Conservation (phyloP, 2,329 filamentous ascomycete species). For the Colletotrichum sublineola region DNA sequence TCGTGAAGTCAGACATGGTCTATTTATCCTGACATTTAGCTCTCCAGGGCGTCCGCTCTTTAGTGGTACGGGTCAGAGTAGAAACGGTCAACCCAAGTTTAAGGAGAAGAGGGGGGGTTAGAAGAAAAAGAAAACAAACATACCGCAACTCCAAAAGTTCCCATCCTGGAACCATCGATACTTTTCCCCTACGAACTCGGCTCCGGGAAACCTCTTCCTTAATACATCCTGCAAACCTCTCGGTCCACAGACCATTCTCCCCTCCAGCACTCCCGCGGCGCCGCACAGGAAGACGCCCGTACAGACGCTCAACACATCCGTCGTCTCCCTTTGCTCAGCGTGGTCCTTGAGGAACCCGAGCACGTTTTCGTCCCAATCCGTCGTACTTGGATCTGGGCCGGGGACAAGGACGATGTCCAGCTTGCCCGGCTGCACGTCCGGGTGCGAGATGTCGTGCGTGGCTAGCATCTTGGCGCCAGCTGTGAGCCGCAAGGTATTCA, state of each 20-base stretch:
- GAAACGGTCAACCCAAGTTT: not conserved
- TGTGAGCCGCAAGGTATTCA: conserved; percentile 55
- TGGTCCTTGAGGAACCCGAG: conserved; percentile 61
- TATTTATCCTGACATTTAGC: not conserved
- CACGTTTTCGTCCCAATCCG: conserved; percentile 50
- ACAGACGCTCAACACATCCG: conserved; percentile 66
- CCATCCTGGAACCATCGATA: conserved; percentile 66
- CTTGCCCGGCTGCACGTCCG: conserved; percentile 62
- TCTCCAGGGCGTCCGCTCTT: not conserved
- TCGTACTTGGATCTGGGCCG: conserved; percentile 58
- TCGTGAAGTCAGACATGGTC: not conserved
- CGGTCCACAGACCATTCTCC: conserved; percentile 62
- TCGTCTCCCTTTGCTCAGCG: conserved; percentile 49
- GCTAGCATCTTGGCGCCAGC: conserved; percentile 54
- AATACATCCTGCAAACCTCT: conserved; percentile 58
- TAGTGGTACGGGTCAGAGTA: not conserved
- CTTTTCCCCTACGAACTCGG: conserved; percentile 60
- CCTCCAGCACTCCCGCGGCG: conserved; percentile 62
- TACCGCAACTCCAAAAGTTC: conserved; percentile 68
- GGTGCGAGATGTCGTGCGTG: conserved; percentile 60
- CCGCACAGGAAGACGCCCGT: conserved; percentile 64
- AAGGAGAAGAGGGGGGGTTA: not conserved
- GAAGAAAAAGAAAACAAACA: conserved; percentile 43
- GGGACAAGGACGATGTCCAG: conserved; percentile 66
- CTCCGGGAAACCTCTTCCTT: conserved; percentile 53